Evolutionary conservation across 192 early-diverging fungal species (phyloP), one percentile per base, ranked within the genome.

Genomic region (Thamnidium elegans): DNA sequence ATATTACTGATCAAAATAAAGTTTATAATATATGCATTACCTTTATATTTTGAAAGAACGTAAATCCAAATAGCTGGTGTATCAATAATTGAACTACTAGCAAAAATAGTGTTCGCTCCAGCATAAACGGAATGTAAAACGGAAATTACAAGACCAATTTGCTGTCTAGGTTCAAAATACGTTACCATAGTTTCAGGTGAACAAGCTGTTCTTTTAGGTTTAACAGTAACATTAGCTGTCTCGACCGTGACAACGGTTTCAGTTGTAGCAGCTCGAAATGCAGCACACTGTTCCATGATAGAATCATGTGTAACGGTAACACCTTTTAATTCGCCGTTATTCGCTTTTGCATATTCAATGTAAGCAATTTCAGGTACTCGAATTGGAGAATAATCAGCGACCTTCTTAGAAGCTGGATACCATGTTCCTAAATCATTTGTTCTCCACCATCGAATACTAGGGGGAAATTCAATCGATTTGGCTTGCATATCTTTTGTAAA

Each of bases 281-380:
- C 50, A 39, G 21, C 68, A 54, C 92, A 89, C 60, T 92, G 91
- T 44, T 81, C 70, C 71, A 94, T 84, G 36, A 94, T 84, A 1
- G 88, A 84, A 15, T 82, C 74, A 63, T 94, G 92, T 13, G 87
- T 86, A 15, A 94, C 74, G 42, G 85, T 82, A 19, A 92, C 88
- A 42, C 93, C 93, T 73, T 94, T 94, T 11, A 94, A 77, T 73
- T 91, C 87, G 46, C 92, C 90, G 62, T 88, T 89, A 7, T 85
- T 86, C 56, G 87, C 87, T 63, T 92, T 94, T 64, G 87, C 88
- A 62, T 90, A 94, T 72, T 92, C 92, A 43, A 94, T 86, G 58
- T 93, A 94, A 7, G 93, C 93, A 21, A 90, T 70, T 32, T 94
- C 92, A 11, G 81, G 70, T 3, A 73, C 47, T 4, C 74, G 67